Percentiles rank a stretch among this genome's conserved stretches.
These are phyloP conservation scores for Tulasnella sp. DNA, from an alignment of 768 basidiomycete species.

Conservation along the genomic window DNA sequence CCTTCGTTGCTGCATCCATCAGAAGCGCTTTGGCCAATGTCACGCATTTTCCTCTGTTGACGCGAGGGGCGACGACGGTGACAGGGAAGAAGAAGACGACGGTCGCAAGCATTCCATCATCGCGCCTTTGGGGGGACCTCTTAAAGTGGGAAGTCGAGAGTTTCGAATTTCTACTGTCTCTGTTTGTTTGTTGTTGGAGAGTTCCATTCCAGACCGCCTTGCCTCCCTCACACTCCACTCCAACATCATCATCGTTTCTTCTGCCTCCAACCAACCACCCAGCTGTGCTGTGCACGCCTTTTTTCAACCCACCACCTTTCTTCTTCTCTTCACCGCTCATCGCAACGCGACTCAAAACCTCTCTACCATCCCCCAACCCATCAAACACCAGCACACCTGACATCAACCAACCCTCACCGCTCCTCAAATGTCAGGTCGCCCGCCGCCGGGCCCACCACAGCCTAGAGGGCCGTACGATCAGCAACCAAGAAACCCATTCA, in stretches of 20 bases:
- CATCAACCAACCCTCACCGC: background rate
- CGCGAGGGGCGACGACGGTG: background rate
- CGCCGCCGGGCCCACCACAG: slow-evolving; percentile 17
- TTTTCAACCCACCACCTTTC: background rate
- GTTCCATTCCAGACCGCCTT: background rate
- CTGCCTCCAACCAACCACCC: background rate
- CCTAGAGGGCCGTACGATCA: slow-evolving; percentile 9
- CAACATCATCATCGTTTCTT: background rate
- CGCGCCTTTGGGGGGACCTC: background rate
- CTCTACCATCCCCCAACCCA: background rate
- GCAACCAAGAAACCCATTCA: slow-evolving; percentile 10
- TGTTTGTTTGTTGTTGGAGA: background rate
- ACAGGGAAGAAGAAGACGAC: background rate
- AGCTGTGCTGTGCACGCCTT: background rate
- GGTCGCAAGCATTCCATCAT: background rate
- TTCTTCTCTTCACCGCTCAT: background rate
- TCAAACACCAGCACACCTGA: background rate
- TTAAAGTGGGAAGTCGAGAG: background rate
- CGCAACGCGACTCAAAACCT: background rate
- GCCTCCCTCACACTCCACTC: background rate
- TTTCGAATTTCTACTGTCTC: background rate
- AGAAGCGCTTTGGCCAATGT: background rate
- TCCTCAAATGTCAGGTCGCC: slow-evolving; percentile 11
- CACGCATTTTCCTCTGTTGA: background rate
- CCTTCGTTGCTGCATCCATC: background rate